Conservation (phyloP, 257 asterid genomes). For the Misopates orontium region DNA sequence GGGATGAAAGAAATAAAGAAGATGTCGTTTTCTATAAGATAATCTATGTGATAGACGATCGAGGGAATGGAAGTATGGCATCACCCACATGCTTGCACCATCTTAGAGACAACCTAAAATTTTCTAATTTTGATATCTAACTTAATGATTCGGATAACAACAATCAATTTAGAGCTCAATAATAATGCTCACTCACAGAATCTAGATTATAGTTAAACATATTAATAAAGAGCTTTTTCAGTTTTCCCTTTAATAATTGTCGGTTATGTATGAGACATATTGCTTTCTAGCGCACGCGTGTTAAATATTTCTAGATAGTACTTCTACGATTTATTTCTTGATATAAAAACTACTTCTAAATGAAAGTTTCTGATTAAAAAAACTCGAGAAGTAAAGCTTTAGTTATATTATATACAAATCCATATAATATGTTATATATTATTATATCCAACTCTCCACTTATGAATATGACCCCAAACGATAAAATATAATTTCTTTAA, state of each 20-base stretch:
- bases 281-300: background rate
- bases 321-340: background rate
- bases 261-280: slow-evolving; percentile 17
- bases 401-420: too few relatives aligned
- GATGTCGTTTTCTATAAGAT: background rate
- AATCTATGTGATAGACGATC: too few relatives aligned
- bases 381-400: too few relatives aligned
- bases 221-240: background rate
- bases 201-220: background rate
- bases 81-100: slow-evolving; percentile 21
- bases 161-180: background rate
- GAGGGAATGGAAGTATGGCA: background rate
- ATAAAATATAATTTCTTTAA: background rate
- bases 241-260: background rate
- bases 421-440: too few relatives aligned
- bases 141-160: background rate
- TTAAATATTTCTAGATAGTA: background rate
- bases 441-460: too few relatives aligned
- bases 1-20: too few relatives aligned
- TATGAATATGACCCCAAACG: too few relatives aligned
- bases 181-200: slow-evolving; percentile 5
- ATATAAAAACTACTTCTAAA: background rate
- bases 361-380: background rate
- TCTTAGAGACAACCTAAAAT: slow-evolving; percentile 1
- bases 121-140: background rate